These are phyloP conservation scores for Lepidopterella palustris DNA, from an alignment of 495 filamentous ascomycete genomes.

Conservation along the genomic window DNA sequence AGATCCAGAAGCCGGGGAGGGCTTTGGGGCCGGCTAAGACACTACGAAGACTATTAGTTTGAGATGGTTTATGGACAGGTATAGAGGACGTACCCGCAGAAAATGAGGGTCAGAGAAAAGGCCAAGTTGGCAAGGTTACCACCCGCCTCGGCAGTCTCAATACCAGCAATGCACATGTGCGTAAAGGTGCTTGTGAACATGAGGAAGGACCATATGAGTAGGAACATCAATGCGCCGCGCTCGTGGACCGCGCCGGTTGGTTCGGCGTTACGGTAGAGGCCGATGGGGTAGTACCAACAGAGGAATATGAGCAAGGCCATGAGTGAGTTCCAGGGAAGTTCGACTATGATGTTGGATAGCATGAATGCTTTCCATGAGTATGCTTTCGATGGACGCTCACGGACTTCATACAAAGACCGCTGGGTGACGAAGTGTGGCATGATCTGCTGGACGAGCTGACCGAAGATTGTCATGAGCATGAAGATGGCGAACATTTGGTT, in stretches of 20 bases:
- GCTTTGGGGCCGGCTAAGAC: conserved; percentile 32
- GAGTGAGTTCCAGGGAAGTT: conserved; percentile 48
- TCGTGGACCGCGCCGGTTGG: conserved; percentile 42
- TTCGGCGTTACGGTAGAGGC: conserved; percentile 40
- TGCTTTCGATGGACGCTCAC: conserved; percentile 48
- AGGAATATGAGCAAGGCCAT: conserved; percentile 46
- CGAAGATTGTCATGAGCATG: conserved; percentile 47
- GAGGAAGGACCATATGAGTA: conserved; percentile 49
- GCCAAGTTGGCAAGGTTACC: conserved; percentile 56
- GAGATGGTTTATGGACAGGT: background rate
- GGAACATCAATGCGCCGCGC: conserved; percentile 54
- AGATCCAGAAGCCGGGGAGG: conserved; percentile 42
- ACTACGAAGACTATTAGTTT: conserved; percentile 14
- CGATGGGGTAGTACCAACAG: conserved; percentile 49
- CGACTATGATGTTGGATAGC: conserved; percentile 44
- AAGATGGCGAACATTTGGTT: conserved; percentile 54
- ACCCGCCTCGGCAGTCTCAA: conserved; percentile 57
- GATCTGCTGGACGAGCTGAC: conserved; percentile 48
- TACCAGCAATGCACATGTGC: conserved; percentile 58
- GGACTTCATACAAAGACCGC: conserved; percentile 47
- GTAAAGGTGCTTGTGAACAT: conserved; percentile 54
- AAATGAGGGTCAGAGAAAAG: conserved; percentile 57
- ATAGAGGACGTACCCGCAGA: conserved; percentile 31
- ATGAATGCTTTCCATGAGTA: conserved; percentile 54
- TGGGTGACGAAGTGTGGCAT: conserved; percentile 50